Evolutionary conservation across 2,329 filamentous ascomycete species (phyloP).

Genomic region (Chalaropsis ovoidea): DNA sequence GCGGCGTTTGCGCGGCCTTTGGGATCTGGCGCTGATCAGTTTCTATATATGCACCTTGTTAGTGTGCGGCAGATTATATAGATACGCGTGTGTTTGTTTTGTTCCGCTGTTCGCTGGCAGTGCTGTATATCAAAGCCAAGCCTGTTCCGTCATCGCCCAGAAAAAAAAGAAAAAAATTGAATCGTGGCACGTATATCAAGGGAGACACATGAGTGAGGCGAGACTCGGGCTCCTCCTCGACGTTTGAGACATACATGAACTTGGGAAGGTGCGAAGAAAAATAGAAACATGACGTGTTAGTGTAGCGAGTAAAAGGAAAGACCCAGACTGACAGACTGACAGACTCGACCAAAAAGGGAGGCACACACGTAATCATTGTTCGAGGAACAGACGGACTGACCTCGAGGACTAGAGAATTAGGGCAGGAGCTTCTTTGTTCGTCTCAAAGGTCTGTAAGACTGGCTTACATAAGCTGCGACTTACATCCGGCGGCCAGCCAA

Average conservation of each 20-base stretch:
- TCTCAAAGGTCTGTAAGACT: background rate
- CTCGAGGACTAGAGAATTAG: background rate
- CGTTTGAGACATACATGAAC: background rate
- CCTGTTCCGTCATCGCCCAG: too few relatives aligned
- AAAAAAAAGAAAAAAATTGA: too few relatives aligned
- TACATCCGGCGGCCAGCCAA: background rate
- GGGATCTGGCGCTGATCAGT: background rate
- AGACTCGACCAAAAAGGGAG: background rate
- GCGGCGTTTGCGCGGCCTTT: background rate
- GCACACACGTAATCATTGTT: background rate
- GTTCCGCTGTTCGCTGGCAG: background rate
- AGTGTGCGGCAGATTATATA: background rate
- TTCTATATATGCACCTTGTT: background rate
- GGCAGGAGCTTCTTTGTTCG: background rate
- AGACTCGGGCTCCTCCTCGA: conserved; percentile 1
- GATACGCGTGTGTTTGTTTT: background rate
- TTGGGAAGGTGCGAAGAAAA: conserved; percentile 7
- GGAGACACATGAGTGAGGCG: background rate
- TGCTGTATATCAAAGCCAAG: too few relatives aligned
- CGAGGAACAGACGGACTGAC: background rate
- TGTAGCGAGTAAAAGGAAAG: background rate
- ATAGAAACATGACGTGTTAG: background rate
- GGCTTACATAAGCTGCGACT: background rate
- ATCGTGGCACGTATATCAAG: background rate
- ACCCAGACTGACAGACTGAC: background rate